phyloP scores from a whole-genome alignment of 1,284 basidiomycete genomes.

The Cryptococcus sp. region DNA sequence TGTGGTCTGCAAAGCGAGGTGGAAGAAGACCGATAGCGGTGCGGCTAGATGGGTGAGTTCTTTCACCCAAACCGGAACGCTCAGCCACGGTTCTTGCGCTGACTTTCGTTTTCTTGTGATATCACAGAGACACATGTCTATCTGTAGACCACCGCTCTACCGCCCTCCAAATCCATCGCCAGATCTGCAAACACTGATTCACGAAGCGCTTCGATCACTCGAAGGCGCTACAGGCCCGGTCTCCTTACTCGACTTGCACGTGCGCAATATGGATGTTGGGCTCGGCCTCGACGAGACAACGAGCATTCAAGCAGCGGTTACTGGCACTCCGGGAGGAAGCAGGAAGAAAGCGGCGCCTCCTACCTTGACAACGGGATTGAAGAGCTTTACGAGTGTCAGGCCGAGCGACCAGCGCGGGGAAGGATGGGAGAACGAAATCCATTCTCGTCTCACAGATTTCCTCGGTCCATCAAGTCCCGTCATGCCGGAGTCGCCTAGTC shows the following conservation, averaged over 20 bases:
- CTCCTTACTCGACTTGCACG: slow-evolving; percentile 33
- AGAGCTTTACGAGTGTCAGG: slow-evolving; percentile 32
- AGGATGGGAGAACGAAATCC: slow-evolving; percentile 34
- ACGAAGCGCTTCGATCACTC: slow-evolving; percentile 25
- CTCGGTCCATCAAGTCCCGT: slow-evolving; percentile 22
- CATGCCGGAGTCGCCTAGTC: background rate
- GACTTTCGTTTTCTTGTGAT: background rate
- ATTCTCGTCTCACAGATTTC: slow-evolving; percentile 24
- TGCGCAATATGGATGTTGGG: slow-evolving; percentile 9
- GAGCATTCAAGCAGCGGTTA: slow-evolving; percentile 1
- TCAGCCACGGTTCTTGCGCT: background rate
- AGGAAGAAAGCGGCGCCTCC: slow-evolving; percentile 4
- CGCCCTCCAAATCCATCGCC: slow-evolving; percentile 43
- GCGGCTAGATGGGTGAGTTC: slow-evolving; percentile 44
- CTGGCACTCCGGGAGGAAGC: background rate
- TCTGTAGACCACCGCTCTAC: slow-evolving; percentile 41
- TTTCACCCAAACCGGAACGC: too few relatives aligned
- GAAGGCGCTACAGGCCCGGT: slow-evolving; percentile 10
- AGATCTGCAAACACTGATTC: slow-evolving; percentile 36
- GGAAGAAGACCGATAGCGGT: slow-evolving; percentile 40
- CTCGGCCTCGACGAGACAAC: slow-evolving; percentile 1
- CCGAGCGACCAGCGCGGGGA: slow-evolving; percentile 29
- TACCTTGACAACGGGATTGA: slow-evolving; percentile 11
- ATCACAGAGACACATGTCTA: slow-evolving; percentile 41
- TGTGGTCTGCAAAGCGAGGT: slow-evolving; percentile 34